Base-by-base conservation (phyloP, 108 stramenopile genomes). In the Cylindrotheca closterium region DNA sequence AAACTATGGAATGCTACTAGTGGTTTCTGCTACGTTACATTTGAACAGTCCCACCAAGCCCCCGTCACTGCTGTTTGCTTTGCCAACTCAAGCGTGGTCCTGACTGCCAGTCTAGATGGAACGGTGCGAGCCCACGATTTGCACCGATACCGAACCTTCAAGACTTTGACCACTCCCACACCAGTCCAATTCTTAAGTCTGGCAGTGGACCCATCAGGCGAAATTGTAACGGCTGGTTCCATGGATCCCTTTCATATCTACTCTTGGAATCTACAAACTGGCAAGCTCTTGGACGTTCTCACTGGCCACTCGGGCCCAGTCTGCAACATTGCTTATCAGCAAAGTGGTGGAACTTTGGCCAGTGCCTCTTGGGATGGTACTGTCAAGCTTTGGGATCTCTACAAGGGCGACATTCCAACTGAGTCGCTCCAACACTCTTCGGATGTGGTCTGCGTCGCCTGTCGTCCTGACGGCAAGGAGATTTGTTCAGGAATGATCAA, bases 291-390 rank as follows among this genome's bases (percentile, higher is more conserved):
- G 33, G 99, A 99, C 76, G 83, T 98, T 17, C 85, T 98, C 3
- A 88, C 96, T 3, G 98, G 98, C 2, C 99, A 99, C 70, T 62
- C 82, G 18, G 99, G 96, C 2, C 99, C 99, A 1, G 75, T 99
- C 24, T 73, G 82, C 23, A 71, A 67, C 24, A 62, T 99, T 32
- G 79, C 75, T 10, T 98, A 97, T 57, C 82, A 88, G 71, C 81
- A 88, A 42, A 78, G 65, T 48, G 71, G 86, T 15, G 95, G 92
- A 1, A 83, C 74, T 12, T 65, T 99, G 25, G 96, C 95, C 3
- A 88, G 91, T 50, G 95, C 89, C 27, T 95, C 94, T 18, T 99
- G 99, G 99, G 99, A 99, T 68, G 96, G 96, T 5, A 95, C 95
- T 12, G 92, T 96, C 23, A 97, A 96, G 62, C 65, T 99, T 0